Base-by-base conservation (phyloP, 352 stramenopile genomes). In the Globisporangium spinosum region DNA sequence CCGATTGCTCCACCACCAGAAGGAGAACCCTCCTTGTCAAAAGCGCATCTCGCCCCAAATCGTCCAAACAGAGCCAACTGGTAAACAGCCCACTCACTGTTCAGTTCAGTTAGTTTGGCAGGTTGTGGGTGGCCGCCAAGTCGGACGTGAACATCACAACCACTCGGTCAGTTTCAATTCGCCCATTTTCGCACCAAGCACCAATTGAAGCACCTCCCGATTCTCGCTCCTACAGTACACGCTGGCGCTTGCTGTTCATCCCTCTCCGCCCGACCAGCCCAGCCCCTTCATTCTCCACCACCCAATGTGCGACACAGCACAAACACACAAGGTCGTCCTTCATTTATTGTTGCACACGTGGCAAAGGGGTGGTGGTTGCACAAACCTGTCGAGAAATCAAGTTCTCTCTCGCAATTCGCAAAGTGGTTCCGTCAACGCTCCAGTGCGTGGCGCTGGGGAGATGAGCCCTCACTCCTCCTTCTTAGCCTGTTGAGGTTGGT, bases 321-420 rank as follows among this genome's bases (percentile, higher is more conserved):
- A 32, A 23, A 38, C 7, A 1, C 15, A 49, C 40, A 49, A 17
- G 38, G 38, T 45, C 13, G 12, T 49, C 17, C 15, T 22, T 49
- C 15, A 20, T n/a, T 49, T 22, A n/a, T 49, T 49, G 40, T 49
- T 49, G 40, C 40, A 49, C 15, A 49, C 40, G 40, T 49, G 32
- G 25, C 25, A 40, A 13, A 6, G n/a, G 7, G 17, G 54, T 3
- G 25, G 25, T 59, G 54, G 54, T 59, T 59, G 54, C 54, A 59
- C 54, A 59, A 59, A 59, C 54, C 9, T 59, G 54, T 58, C 23
- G 54, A 38, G 54, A 59, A 59, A 59, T 59, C 54, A 59, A 59
- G 54, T 58, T 49, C 40, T 49, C 40, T n/a, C 17, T 49, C 40
- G 40, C 15, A n/a, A n/a, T n/a, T 32, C 29, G 40, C 17, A 23